phyloP scores from a whole-genome alignment of 345 rosid genomes.

The Syzygium grande region DNA sequence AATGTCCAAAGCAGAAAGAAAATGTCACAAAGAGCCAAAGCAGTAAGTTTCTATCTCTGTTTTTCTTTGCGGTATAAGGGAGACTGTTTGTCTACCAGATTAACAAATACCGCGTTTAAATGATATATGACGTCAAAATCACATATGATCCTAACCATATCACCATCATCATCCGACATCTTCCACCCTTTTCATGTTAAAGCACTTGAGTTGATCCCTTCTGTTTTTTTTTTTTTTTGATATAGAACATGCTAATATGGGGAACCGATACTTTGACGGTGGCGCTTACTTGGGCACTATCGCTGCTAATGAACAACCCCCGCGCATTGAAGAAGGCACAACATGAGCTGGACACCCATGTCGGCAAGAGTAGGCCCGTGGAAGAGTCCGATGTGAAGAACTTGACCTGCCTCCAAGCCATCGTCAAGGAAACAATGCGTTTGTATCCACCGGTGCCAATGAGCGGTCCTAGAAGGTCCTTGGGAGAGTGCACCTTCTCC shows the following conservation, averaged over 20 bases:
- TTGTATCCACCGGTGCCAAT: slow-evolving; percentile 16
- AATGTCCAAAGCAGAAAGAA: neutral
- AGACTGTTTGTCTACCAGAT: neutral
- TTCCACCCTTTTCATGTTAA: neutral
- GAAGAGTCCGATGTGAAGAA: slow-evolving; percentile 18
- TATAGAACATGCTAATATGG: slow-evolving; percentile 14
- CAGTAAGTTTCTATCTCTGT: neutral
- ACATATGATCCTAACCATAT: neutral
- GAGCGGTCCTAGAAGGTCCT: neutral
- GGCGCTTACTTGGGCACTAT: slow-evolving; percentile 21
- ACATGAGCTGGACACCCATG: slow-evolving; percentile 15
- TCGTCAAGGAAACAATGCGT: slow-evolving; percentile 18
- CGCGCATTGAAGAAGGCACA: slow-evolving; percentile 9
- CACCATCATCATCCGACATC: neutral
- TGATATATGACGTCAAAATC: neutral
- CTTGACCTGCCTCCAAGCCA: slow-evolving; percentile 14
- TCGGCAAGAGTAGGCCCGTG: slow-evolving; percentile 14
- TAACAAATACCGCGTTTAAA: neutral
- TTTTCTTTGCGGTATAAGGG: neutral
- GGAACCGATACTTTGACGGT: slow-evolving; percentile 23
- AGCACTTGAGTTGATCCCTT: neutral
- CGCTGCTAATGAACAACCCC: slow-evolving; percentile 21
- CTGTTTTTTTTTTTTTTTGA: neutral
- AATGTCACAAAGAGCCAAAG: neutral
- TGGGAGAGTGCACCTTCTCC: slow-evolving; percentile 16